Conservation (phyloP, 768 basidiomycete genomes). For the Serendipita sp. region DNA sequence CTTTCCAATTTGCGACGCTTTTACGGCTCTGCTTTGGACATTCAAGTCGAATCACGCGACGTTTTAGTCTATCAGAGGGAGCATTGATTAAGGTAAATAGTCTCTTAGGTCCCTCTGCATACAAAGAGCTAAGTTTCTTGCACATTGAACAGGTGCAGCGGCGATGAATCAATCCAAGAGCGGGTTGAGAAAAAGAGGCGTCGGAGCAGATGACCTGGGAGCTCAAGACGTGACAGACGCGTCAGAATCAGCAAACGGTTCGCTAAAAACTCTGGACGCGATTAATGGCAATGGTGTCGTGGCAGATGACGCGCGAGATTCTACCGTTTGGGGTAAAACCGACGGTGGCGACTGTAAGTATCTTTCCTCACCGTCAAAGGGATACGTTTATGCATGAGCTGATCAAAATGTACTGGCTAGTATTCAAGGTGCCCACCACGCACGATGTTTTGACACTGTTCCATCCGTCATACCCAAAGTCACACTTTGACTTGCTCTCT, state of each 20-base stretch:
- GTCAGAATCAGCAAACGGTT: not conserved
- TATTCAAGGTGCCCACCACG: conserved; percentile 85
- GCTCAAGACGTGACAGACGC: not conserved
- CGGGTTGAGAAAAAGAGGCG: not conserved
- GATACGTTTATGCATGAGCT: too few species aligned
- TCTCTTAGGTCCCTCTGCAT: too few species aligned
- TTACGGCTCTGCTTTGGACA: too few species aligned
- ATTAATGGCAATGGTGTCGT: not conserved
- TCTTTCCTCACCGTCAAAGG: not conserved
- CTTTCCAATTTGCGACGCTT: too few species aligned
- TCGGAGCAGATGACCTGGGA: conserved; percentile 8
- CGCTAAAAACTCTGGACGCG: not conserved
- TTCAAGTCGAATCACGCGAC: too few species aligned
- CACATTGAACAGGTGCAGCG: not conserved
- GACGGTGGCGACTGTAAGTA: conserved; percentile 3
- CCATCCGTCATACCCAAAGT: conserved; percentile 68
- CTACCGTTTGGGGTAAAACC: not conserved
- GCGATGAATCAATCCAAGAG: not conserved
- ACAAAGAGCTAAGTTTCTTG: too few species aligned
- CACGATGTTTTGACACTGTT: conserved; percentile 82
- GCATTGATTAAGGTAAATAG: too few species aligned
- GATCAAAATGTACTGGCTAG: conserved; percentile 25
- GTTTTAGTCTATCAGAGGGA: too few species aligned
- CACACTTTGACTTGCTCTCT: conserved; percentile 75
- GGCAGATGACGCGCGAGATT: not conserved